Evolutionary conservation across 495 filamentous ascomycete genomes (phyloP).

Genomic region (Copromyces sp.): DNA sequence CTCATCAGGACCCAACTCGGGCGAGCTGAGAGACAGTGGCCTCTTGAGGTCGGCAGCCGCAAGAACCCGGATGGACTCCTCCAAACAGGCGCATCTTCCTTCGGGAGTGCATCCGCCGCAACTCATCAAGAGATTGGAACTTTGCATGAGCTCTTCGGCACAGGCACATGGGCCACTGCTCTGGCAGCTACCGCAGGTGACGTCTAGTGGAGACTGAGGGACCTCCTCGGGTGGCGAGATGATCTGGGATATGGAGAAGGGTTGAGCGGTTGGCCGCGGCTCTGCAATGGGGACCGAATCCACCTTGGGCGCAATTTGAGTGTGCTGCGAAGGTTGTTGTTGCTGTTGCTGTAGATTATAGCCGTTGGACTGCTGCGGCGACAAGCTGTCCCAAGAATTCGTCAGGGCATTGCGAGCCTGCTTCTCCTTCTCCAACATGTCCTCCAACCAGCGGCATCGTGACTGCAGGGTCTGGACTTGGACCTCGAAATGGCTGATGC

Average conservation of each 20-base stretch:
- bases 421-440: slow-evolving; percentile 33
- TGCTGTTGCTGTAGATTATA: slow-evolving; percentile 8
- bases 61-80: slow-evolving; percentile 43
- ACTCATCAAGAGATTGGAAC: slow-evolving; percentile 32
- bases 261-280: slow-evolving; percentile 20
- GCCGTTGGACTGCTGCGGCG: not conserved
- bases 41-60: slow-evolving; percentile 29
- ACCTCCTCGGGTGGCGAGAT: slow-evolving; percentile 34
- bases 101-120: slow-evolving; percentile 54
- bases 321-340: not conserved
- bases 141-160: slow-evolving; percentile 37
- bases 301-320: not conserved
- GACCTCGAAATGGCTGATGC: slow-evolving; percentile 33
- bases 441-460: slow-evolving; percentile 32
- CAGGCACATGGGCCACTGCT: slow-evolving; percentile 42
- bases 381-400: slow-evolving; percentile 12
- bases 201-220: slow-evolving; percentile 15
- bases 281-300: slow-evolving; percentile 8
- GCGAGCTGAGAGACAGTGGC: slow-evolving; percentile 23
- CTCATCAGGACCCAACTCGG: slow-evolving; percentile 43
- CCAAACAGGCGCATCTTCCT: slow-evolving; percentile 58
- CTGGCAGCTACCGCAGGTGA: slow-evolving; percentile 41
- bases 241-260: slow-evolving; percentile 39
- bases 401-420: slow-evolving; percentile 14
- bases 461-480: slow-evolving; percentile 35